Conservation (phyloP, 2,329 filamentous ascomycete genomes). For the Fusarium begoniae region DNA sequence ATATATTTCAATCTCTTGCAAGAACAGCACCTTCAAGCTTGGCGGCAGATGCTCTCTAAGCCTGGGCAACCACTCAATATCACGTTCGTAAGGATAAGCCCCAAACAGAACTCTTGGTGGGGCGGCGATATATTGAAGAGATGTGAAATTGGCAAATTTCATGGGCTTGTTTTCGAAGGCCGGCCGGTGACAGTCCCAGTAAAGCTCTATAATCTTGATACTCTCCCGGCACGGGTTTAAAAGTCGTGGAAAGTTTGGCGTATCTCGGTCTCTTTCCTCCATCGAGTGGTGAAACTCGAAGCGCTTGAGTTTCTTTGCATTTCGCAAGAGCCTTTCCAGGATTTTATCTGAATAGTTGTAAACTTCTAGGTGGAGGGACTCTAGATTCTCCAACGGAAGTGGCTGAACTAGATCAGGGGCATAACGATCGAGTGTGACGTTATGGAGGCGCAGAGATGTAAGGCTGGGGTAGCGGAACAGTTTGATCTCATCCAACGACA, state of each 20-base stretch:
- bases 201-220: neutral
- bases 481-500: neutral
- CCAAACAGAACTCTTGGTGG: neutral
- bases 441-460: neutral
- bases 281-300: neutral
- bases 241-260: neutral
- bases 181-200: neutral
- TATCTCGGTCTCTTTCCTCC: neutral
- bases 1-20: neutral
- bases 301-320: neutral
- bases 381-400: neutral
- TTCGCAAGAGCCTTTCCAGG: neutral
- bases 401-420: neutral
- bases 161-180: neutral
- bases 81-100: rapidly evolving
- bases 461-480: neutral
- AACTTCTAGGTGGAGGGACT: neutral
- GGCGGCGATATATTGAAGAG: neutral
- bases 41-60: neutral
- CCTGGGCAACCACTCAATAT: neutral
- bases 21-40: neutral
- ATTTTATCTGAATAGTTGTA: neutral
- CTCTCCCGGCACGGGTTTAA: neutral
- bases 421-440: neutral
- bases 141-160: neutral